phyloP scores from a whole-genome alignment of 352 stramenopile genomes.

The Phytopythium oedochilum region DNA sequence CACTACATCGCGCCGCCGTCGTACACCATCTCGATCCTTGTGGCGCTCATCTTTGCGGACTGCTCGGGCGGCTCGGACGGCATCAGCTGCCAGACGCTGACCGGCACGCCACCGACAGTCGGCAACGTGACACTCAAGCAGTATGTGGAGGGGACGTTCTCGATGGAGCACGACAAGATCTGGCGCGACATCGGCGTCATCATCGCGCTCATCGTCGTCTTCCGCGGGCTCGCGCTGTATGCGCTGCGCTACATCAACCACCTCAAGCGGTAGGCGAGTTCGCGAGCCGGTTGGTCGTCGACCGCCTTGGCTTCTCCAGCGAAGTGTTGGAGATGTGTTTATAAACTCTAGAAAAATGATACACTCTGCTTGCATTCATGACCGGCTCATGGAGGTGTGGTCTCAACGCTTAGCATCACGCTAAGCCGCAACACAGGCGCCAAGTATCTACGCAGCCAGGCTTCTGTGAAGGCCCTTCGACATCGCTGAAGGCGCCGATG shows the following conservation, averaged over 20 bases:
- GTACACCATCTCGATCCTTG: constrained; percentile 44
- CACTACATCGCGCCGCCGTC: constrained; percentile 40
- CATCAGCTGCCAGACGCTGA: constrained; percentile 28
- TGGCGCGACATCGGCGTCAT: constrained; percentile 30
- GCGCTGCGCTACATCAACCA: constrained; percentile 45
- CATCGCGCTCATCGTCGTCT: constrained; percentile 25
- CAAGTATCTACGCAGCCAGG: too few species aligned
- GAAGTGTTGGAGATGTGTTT: too few species aligned
- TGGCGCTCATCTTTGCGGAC: constrained; percentile 27
- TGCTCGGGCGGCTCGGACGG: constrained; percentile 19
- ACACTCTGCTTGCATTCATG: too few species aligned
- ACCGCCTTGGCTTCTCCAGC: not conserved
- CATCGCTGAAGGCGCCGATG: too few species aligned
- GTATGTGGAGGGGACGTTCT: constrained; percentile 42
- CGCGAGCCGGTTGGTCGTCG: not conserved
- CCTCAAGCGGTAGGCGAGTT: constrained; percentile 21
- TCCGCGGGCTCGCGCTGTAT: constrained; percentile 27
- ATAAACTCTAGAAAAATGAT: not conserved
- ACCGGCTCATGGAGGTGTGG: too few species aligned
- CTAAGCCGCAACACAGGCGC: too few species aligned
- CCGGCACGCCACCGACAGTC: constrained; percentile 12
- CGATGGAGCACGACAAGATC: constrained; percentile 51
- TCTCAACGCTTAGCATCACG: too few species aligned
- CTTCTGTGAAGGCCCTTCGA: too few species aligned
- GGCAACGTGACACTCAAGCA: constrained; percentile 33